Base-by-base conservation (phyloP, 805 yeast genomes). In the Schwanniomyces vanrijiae region DNA sequence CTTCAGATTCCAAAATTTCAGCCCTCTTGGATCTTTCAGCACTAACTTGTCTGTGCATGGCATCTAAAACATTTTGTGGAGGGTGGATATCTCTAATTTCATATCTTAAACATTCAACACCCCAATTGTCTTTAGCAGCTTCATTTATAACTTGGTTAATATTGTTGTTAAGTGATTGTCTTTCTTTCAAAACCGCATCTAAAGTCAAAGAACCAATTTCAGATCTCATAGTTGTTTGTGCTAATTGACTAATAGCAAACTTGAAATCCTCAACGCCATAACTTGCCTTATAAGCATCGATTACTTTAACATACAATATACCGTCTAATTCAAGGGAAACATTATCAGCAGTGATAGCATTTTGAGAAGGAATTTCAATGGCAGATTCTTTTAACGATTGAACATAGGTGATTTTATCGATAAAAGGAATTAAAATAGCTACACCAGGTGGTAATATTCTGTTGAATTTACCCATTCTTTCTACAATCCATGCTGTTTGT, bases 81-180 rank as follows among this genome's bases (percentile, higher is more conserved):
- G 96, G 96, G 62, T 88, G 90, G 49, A 88, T 88, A 61, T 88
- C 96, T 60, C 90, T 80, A 67, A 88, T 88, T 65, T 88, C 96
- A 65, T 89, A 88, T 60, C 96, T 79, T 51, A 88, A 72, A 61
- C 95, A 89, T 59, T 80, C 77, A 47, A 88, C 84, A 46, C 96
- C 96, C 96, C 96, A 88, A 47, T 69, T 71, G 44, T 81, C 90
- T 46, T 72, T 70, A 10, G 96, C 88, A 13, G 96, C 96, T 58
- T 87, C 94, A 62, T 89, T 88, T 60, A 88, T 81, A 3, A 85
- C 88, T n/a, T 73, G 60, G 46, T 90, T 88, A 65, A 88, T 88
- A 68, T 86, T 86, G 53, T 66, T 65, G 66, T 88, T 88, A 55
- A 88, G 75, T 26, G 77, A 60, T 61, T 86, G 91, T 64, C 96